Base-by-base conservation (phyloP, 495 filamentous ascomycete species). In the Daldinia loculata region DNA sequence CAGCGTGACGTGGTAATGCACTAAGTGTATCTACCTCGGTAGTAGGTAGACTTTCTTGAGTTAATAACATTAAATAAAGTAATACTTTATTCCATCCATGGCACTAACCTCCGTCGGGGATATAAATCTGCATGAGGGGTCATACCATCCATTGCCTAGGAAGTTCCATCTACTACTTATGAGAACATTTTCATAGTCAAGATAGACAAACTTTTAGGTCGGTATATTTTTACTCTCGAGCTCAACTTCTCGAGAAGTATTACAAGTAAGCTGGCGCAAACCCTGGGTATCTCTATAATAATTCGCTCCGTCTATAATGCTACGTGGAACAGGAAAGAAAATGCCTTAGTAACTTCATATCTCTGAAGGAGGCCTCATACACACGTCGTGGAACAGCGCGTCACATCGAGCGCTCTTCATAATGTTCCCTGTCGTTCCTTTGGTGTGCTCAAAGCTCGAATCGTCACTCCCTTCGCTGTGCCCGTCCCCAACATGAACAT, bases 301-400 rank as follows among this genome's bases (percentile, higher is more conserved):
- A 41, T 43, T 56, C 63, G 22, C 39, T 27, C 45, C 26, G 9
- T 41, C 56, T 52, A 39, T 51, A 30, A 59, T 41, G 11, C 34
- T 17, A 30, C 39, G 38, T 43, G 56, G 26, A 19, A 22, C 12
- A 26, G 15, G 4, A 43, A 22, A 65, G 9, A 60, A 32, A 63
- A 30, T 34, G 29, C 22, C 8, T 45, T 29, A n/a, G 50, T 15
- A 51, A 11, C 58, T 43, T 73, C 57, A 73, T 19, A 73, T 62
- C 4, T 73, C 70, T n/a, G 70, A 73, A 0, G 70, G 70, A 15
- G 70, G 70, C 32, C 74, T 75, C 62, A 82, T 79, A 70, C 73
- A 75, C 2, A 19, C 53, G 15, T 69, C 55, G 12, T 72, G 61
- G 38, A 75, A 75, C 5, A 75, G 45, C 5, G 67, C 70, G 39